A percentile compares a stretch with the other conserved stretches of the same genome.
phyloP scores from a whole-genome alignment of 345 rosid species.

The Trapa bicornis region DNA sequence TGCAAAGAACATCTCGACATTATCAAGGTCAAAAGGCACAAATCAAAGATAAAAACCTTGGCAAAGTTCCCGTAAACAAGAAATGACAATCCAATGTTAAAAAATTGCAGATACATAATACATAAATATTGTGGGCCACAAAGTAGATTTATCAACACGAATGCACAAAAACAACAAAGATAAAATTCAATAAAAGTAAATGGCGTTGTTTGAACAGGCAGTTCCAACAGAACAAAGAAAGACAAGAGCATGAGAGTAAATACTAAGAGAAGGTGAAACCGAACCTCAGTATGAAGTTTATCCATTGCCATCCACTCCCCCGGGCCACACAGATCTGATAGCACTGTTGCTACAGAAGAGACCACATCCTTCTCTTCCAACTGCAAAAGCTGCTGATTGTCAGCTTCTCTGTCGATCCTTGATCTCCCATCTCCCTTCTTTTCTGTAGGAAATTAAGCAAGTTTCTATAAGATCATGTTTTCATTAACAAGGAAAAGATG shows the following conservation, averaged over 20 bases:
- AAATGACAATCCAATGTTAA: background rate
- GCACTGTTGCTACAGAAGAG: conserved; percentile 93
- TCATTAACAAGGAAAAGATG: background rate
- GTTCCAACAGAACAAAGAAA: background rate
- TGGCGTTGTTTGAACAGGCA: background rate
- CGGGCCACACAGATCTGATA: conserved; percentile 96
- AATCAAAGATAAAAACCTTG: background rate
- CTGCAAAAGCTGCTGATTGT: conserved; percentile 79
- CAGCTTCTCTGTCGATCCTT: conserved; percentile 84
- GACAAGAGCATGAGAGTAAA: background rate
- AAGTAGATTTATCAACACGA: background rate
- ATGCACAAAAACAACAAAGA: background rate
- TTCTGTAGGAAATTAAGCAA: conserved; percentile 27
- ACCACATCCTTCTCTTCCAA: conserved; percentile 97
- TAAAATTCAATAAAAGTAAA: background rate
- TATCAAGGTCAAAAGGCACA: background rate
- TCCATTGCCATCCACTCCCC: conserved; percentile 99
- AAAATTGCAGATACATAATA: too few relatives aligned
- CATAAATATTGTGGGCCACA: too few relatives aligned
- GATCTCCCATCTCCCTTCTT: conserved; percentile 75
- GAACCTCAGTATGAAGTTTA: conserved; percentile 81
- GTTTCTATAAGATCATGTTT: background rate
- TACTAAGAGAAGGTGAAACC: conserved; percentile 6
- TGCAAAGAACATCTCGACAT: background rate
- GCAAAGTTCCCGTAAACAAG: too few relatives aligned